These are phyloP conservation scores for Fonsecaea nubica DNA, from an alignment of 2,329 filamentous ascomycete species.

Conservation along the genomic window DNA sequence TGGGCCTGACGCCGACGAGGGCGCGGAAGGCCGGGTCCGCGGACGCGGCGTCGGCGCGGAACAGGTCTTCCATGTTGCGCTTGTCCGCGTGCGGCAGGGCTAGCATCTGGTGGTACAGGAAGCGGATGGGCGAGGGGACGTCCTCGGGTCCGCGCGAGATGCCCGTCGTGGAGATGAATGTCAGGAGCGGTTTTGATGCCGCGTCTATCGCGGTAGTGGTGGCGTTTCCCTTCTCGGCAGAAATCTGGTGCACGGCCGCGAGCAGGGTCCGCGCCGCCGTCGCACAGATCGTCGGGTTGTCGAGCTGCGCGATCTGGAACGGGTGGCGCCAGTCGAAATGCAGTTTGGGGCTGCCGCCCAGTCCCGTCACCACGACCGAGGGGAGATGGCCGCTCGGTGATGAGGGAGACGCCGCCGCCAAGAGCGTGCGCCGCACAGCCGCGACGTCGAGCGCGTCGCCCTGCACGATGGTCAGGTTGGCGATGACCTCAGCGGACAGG, in stretches of 20 bases:
- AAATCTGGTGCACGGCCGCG: constrained; percentile 38
- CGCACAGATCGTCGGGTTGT: constrained; percentile 47
- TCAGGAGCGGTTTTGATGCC: constrained; percentile 39
- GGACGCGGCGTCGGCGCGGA: constrained; percentile 41
- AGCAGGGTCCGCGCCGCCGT: constrained; percentile 44
- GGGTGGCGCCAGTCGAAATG: constrained; percentile 38
- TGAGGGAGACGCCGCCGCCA: constrained; percentile 34
- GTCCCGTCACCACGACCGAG: constrained; percentile 56
- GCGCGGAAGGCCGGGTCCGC: constrained; percentile 42
- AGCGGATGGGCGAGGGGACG: constrained; percentile 44
- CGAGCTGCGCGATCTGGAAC: constrained; percentile 43
- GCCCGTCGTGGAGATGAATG: constrained; percentile 47
- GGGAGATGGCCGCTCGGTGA: constrained; percentile 36
- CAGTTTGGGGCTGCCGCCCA: constrained; percentile 48
- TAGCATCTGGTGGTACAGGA: constrained; percentile 45
- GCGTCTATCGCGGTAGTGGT: background rate
- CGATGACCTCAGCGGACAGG: constrained; percentile 46
- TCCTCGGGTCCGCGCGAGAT: constrained; percentile 40
- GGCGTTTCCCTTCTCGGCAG: constrained; percentile 18
- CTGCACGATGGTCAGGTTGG: constrained; percentile 56
- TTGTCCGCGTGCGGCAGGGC: constrained; percentile 47
- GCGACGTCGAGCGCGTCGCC: constrained; percentile 55
- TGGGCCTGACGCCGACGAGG: constrained; percentile 46
- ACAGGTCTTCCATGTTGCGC: constrained; percentile 47
- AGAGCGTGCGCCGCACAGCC: constrained; percentile 50